Base-by-base conservation (phyloP, 2,329 filamentous ascomycete genomes). In the Elsinoe batatas region DNA sequence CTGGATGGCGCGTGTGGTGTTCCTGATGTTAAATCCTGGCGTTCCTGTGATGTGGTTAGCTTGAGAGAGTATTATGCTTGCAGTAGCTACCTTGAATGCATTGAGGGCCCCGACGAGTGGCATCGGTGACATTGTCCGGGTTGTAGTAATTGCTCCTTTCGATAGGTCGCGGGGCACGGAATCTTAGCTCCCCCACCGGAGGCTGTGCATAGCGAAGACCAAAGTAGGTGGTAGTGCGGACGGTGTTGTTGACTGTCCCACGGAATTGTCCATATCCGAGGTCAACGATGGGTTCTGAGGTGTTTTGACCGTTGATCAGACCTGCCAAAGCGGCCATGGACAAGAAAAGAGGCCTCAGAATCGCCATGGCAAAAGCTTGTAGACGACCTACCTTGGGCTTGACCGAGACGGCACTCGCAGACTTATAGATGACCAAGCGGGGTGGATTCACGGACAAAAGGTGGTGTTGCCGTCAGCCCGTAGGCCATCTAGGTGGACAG, bases 161-260 rank as follows among this genome's bases (percentile, higher is more conserved):
- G 46, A 69, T 68, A 4, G 64, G 60, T 5, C 54, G 37, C 5
- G 68, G 65, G 22, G 63, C 60, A 54, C 63, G 62, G 66, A 67
- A 70, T 6, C 68, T 62, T 11, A 67, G 61, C 4, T 62, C 26
- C 3, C 64, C 67, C 2, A 61, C 57, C 5, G 68, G 68, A 8
- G 63, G 56, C 30, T 62, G 58, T 3, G 68, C 67, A 54, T 65
- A 69, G 2, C 58, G 64, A 18, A 66, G 58, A 37, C 63, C 62
- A 49, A 56, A 64, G 59, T 60, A 64, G 17, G 70, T 57, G 12
- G 55, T 57, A 18, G 37, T 43, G 22, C 46, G 15, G 11, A 50
- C 35, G 5, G 36, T 49, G 11, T 46, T 33, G 20, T 58, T 54
- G 20, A 47, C 46, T 12, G 33, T 56, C 10, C 58, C 58, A n/a